These are phyloP conservation scores for Nakazawaea ishiwadae DNA, from an alignment of 805 yeast genomes.

Conservation along the genomic window DNA sequence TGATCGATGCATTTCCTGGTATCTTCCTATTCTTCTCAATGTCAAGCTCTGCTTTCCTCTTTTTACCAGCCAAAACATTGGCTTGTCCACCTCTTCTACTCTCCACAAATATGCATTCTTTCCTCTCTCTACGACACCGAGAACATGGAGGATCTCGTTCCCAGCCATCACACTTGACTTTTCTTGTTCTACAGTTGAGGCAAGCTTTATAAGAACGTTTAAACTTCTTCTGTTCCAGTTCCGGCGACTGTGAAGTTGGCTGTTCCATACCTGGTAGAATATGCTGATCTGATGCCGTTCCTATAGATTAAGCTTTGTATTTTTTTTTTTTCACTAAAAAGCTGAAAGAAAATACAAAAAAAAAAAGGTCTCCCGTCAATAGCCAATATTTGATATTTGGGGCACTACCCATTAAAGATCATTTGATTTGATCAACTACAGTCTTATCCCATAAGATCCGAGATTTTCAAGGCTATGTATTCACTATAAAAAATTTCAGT, in stretches of 20 bases:
- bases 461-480: too few relatives aligned
- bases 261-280: not conserved
- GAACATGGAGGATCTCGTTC: slow-evolving; percentile 83
- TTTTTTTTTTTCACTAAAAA: not conserved
- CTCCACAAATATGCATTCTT: slow-evolving; percentile 66
- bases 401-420: too few relatives aligned
- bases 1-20: slow-evolving; percentile 10
- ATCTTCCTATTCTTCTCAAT: slow-evolving; percentile 2
- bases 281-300: too few relatives aligned
- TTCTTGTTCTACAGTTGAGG: slow-evolving; percentile 75
- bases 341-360: too few relatives aligned
- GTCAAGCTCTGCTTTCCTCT: slow-evolving; percentile 13
- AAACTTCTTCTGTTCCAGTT: slow-evolving; percentile 25
- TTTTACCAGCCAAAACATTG: slow-evolving; percentile 14
- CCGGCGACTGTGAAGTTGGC: not conserved
- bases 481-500: too few relatives aligned
- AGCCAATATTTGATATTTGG: too few relatives aligned
- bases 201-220: slow-evolving; percentile 80
- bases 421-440: too few relatives aligned
- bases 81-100: slow-evolving; percentile 15
- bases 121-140: slow-evolving; percentile 77
- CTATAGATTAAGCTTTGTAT: not conserved
- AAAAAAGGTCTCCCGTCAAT: too few relatives aligned
- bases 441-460: too few relatives aligned
- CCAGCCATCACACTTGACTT: slow-evolving; percentile 77